Base-by-base conservation (phyloP, 2,329 filamentous ascomycete species). In the Claviceps cyperi region DNA sequence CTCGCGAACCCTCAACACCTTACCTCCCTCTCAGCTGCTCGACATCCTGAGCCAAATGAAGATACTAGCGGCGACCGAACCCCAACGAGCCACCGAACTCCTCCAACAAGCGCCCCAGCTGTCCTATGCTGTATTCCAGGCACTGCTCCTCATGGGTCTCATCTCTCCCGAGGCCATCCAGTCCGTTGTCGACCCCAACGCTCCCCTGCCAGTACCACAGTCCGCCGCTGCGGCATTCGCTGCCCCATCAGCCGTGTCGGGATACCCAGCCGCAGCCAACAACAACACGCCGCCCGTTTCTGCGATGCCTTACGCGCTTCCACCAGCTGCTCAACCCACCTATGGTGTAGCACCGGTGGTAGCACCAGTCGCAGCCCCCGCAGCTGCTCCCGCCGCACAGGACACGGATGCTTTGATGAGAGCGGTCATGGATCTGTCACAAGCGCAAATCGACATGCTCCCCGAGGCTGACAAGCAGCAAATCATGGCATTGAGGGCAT, bases 21-120 rank as follows among this genome's bases (percentile, higher is more conserved):
- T 97, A 0, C 88, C 90, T 0, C 83, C 90, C 0, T 78, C 86
- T 6, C 90, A 97, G 65, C 80, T 98, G 2, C 84, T 97, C 58
- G 91, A 96, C 57, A 90, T 96, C 51, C 79, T 98, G 53, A 81
- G 83, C 8, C 90, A 97, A 65, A 94, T 97, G 86, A 97, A 97
- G 69, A 79, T 82, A 3, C 74, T 97, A 13, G 87, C 87, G n/a
- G 79, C 81, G 47, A 79, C 76, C 22, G 89, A 97, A 58, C 89
- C 91, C 2, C 75, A 77, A 19, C 85, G 88, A 62, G 90, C 90
- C 3, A 89, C 84, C 0, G 87, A 94, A 61, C 80, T 97, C 40
- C 78, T 98, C 41, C 77, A 84, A 54, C 84, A 91, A 69, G 89
- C 90, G 1, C 92, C 92, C 0, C 92, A 98, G 68, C 80, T 98